Base-by-base conservation (phyloP, 139 green algal species). In the Picochlorum sp. region DNA sequence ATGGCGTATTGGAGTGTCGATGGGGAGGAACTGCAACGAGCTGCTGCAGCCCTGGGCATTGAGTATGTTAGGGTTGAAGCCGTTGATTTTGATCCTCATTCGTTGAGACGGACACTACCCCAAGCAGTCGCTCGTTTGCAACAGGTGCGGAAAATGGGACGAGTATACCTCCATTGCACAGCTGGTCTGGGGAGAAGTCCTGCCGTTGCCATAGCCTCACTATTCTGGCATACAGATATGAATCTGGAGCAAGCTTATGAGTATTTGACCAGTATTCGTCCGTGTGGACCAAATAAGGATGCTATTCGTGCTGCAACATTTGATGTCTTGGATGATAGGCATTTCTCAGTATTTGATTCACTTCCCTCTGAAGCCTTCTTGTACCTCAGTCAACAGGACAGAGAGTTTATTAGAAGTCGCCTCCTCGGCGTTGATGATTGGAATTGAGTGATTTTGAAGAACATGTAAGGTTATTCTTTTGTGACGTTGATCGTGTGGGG, bases 211-310 rank as follows among this genome's bases (percentile, higher is more conserved):
- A 93, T 93, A 54, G 84, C 80, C 20, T 83, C 81, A 59, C 54
- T 86, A 45, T 89, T 80, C 75, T 85, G 79, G 75, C 81, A 78
- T 41, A 21, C 24, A 15, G 60, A 67, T 44, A 72, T 85, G 62
- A 65, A 77, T 20, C 75, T 94, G 14, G 74, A 90, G 41, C 66
- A 85, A 37, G 83, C 85, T 0, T 95, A 94, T 73, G 38, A 68
- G 2, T 68, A 76, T 49, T 57, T 94, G 28, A 95, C 88, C 5
- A 59, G 56, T 52, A 84, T 92, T 41, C 62, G 88, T 18, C 88
- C 88, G 8, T 95, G 88, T 57, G 88, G 88, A 1, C 88, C 88
- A 16, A 92, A 87, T 24, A 67, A 63, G 44, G 83, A 95, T 18
- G 81, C 86, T 13, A 86, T 95, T 44, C 68, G 85, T 0, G 86